Conservation (phyloP, 352 stramenopile genomes). For the Phytophthora citrophthora region DNA sequence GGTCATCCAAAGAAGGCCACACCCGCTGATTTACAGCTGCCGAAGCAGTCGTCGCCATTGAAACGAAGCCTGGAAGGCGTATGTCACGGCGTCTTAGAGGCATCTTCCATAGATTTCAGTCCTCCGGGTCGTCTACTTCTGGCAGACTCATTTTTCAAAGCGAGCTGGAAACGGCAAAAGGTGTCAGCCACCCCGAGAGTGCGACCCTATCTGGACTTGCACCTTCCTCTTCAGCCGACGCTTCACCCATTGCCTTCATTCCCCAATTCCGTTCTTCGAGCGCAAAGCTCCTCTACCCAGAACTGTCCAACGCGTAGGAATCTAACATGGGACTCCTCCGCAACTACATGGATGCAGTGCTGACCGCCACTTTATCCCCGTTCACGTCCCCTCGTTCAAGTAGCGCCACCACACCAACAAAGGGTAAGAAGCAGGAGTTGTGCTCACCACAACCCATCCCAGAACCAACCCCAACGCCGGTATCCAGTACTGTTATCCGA, state of each 20-base stretch:
- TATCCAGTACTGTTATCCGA: slow-evolving; percentile 20
- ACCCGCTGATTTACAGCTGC: slow-evolving; percentile 30
- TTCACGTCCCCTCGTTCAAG: slow-evolving; percentile 19
- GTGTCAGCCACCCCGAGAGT: slow-evolving; percentile 21
- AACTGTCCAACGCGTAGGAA: neutral
- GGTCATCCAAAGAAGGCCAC: slow-evolving; percentile 1
- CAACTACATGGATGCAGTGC: slow-evolving; percentile 40
- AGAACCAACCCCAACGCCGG: neutral
- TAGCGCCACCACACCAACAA: slow-evolving; percentile 27
- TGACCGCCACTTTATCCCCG: slow-evolving; percentile 33
- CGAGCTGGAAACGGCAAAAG: slow-evolving; percentile 20
- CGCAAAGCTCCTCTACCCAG: slow-evolving; percentile 1
- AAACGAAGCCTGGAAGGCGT: neutral
- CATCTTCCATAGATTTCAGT: slow-evolving; percentile 28
- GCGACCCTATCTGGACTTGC: slow-evolving; percentile 33
- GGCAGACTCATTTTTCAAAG: slow-evolving; percentile 22
- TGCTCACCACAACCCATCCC: neutral
- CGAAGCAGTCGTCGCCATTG: slow-evolving; percentile 4
- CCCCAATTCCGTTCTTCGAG: slow-evolving; percentile 14
- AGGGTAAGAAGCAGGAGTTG: slow-evolving; percentile 19
- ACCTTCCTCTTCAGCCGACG: neutral
- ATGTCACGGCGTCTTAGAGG: neutral
- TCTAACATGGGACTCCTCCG: slow-evolving; percentile 39
- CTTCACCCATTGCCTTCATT: slow-evolving; percentile 32
- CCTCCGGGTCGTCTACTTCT: neutral